These are phyloP conservation scores for Pseudozyma pruni DNA, from an alignment of 1,284 basidiomycete genomes.

Conservation along the genomic window DNA sequence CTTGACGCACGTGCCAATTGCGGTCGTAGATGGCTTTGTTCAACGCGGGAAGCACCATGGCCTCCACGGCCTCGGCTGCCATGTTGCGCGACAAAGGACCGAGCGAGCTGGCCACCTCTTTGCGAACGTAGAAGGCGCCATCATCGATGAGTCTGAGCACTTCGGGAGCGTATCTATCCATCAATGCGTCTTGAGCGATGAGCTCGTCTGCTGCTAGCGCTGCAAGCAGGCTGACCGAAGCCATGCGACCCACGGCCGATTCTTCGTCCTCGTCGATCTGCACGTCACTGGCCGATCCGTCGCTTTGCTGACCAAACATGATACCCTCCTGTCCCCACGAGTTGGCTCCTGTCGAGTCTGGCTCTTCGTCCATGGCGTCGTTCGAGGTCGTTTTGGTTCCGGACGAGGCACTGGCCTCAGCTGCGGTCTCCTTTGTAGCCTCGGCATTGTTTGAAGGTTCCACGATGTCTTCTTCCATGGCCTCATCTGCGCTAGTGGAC, in stretches of 20 bases:
- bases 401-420: no score
- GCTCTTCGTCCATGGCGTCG: conserved; percentile 35
- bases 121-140: conserved; percentile 82
- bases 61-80: conserved; percentile 76
- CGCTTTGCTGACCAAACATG: conserved; percentile 41
- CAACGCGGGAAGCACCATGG: conserved; percentile 76
- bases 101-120: conserved; percentile 88
- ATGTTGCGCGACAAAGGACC: conserved; percentile 87
- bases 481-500: conserved; percentile 7
- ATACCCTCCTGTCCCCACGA: conserved; percentile 35
- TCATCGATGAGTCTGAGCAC: conserved; percentile 83
- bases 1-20: conserved; percentile 87
- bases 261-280: conserved; percentile 71
- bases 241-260: conserved; percentile 85
- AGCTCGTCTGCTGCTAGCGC: conserved; percentile 73
- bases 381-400: not conserved
- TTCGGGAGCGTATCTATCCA: conserved; percentile 80
- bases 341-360: conserved; percentile 8
- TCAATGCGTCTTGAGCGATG: conserved; percentile 72
- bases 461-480: conserved; percentile 34
- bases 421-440: not conserved
- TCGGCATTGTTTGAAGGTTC: conserved; percentile 6
- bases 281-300: conserved; percentile 36
- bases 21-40: conserved; percentile 78
- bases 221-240: conserved; percentile 92